phyloP scores from a whole-genome alignment of 140 eudicot species.

The Flaveria floridana region DNA sequence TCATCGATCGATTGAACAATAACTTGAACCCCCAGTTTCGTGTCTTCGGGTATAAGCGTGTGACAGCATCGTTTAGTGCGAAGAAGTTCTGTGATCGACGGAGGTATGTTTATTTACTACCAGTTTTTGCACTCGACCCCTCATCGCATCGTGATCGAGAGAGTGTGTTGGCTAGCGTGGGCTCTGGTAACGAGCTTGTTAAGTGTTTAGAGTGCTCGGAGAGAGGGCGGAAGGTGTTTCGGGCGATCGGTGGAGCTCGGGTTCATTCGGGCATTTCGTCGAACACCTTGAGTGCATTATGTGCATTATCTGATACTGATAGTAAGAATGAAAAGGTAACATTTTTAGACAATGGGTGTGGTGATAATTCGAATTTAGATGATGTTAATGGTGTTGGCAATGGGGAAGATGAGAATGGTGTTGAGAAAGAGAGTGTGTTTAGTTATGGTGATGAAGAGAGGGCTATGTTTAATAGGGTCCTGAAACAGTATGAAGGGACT shows the following conservation, averaged over 20 bases:
- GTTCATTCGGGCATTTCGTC: slow-evolving; percentile 46
- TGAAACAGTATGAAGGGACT: slow-evolving; percentile 78
- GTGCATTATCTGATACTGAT: slow-evolving; percentile 3
- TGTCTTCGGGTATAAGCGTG: slow-evolving; percentile 80
- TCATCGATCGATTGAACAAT: slow-evolving; percentile 58
- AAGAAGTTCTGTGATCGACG: slow-evolving; percentile 82
- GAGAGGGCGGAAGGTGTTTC: slow-evolving; percentile 57
- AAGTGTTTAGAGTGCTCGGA: slow-evolving; percentile 84
- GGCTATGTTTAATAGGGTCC: slow-evolving; percentile 67
- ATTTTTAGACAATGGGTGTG: background rate
- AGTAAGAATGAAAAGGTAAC: background rate
- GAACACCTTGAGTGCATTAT: slow-evolving; percentile 25
- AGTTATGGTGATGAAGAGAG: slow-evolving; percentile 59
- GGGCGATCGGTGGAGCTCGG: background rate
- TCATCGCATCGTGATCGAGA: slow-evolving; percentile 72
- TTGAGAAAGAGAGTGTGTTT: slow-evolving; percentile 40
- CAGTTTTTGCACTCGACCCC: slow-evolving; percentile 75
- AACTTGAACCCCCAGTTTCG: slow-evolving; percentile 57
- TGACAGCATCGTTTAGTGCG: slow-evolving; percentile 62
- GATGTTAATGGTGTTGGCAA: background rate
- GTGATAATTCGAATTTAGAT: background rate
- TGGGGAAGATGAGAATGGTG: slow-evolving; percentile 17
- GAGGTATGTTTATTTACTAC: slow-evolving; percentile 84
- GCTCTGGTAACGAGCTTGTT: slow-evolving; percentile 67
- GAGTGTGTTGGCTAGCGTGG: slow-evolving; percentile 80